Base-by-base conservation (phyloP, 2,329 filamentous ascomycete species). In the Microsporum audouinii region DNA sequence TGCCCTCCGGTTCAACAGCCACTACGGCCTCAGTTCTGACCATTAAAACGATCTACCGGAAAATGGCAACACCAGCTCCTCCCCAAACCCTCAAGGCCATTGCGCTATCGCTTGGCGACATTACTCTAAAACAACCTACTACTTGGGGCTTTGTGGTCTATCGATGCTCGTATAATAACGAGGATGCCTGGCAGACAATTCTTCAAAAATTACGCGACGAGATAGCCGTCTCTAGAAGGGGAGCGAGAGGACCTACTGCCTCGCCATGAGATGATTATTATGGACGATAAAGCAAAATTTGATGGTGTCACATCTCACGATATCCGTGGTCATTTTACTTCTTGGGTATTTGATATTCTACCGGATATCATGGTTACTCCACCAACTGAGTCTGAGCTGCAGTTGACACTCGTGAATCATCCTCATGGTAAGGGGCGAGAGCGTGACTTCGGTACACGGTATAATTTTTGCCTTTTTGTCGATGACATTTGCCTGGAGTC, bases 141-240 rank as follows among this genome's bases (percentile, higher is more conserved):
- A 56, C 55, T 23, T 66, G 62, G 64, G 64, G 64, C 5, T 66
- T 65, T 58, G 60, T 62, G n/a, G n/a, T n/a, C n/a, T n/a, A n/a
- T n/a, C n/a, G n/a, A n/a, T n/a, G 63, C 49, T 61, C 61, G 6
- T 66, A 64, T 49, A 43, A 38, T 38, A 57, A 64, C 59, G 62
- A 65, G 29, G 49, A 60, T 36, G 58, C 61, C 33, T 65, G 63
- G 64, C 59, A 65, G 29, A 31, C 58, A 62, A 63, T 64, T 55
- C 57, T 65, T 38, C 53, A 63, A 38, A 51, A 61, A 12, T 59
- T 65, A n/a, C 31, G 59, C 3, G 14, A 55, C 17, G 49, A 43
- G 34, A 59, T 60, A n/a, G 27, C 31, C 36, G 56, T 36, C 31
- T 34, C 14, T 38, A 38, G 31, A 57, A 23, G 33, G 51, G 23